Percentiles rank a stretch among this genome's conserved stretches.
These are phyloP conservation scores for Synchytrium microbalum DNA, from an alignment of 371 early-diverging fungal species.

Conservation along the genomic window DNA sequence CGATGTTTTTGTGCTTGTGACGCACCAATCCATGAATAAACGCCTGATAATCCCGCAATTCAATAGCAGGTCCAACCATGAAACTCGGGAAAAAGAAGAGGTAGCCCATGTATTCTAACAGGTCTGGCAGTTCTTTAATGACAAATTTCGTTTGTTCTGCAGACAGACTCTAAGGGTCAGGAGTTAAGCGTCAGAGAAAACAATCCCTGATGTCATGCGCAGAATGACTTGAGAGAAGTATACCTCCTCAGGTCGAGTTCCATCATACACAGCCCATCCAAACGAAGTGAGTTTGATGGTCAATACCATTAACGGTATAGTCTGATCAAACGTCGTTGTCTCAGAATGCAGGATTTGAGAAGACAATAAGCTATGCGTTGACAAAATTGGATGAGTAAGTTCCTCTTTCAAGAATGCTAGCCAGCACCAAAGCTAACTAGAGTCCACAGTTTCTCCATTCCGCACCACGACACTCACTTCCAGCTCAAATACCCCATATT, in stretches of 20 bases:
- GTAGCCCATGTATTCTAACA: constrained; percentile 76
- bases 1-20: too few species aligned
- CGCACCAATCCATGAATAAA: constrained; percentile 47
- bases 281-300: constrained; percentile 81
- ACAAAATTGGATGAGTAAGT: too few species aligned
- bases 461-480: too few species aligned
- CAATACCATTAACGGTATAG: constrained; percentile 85
- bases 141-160: constrained; percentile 51
- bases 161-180: background rate
- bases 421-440: too few species aligned
- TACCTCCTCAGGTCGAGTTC: constrained; percentile 24
- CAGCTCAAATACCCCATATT: too few species aligned
- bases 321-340: constrained; percentile 82
- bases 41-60: constrained; percentile 56
- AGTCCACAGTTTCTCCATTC: too few species aligned
- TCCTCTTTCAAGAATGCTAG: too few species aligned
- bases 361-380: too few species aligned
- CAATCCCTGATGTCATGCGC: background rate
- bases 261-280: constrained; percentile 78
- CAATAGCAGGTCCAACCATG: constrained; percentile 80
- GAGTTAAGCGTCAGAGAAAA: background rate
- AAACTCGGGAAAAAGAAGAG: constrained; percentile 81
- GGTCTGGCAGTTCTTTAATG: constrained; percentile 53
- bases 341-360: too few species aligned
- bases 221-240: constrained; percentile 6